phyloP scores from a whole-genome alignment of 768 basidiomycete genomes.

The Asterophora lycoperdoides region DNA sequence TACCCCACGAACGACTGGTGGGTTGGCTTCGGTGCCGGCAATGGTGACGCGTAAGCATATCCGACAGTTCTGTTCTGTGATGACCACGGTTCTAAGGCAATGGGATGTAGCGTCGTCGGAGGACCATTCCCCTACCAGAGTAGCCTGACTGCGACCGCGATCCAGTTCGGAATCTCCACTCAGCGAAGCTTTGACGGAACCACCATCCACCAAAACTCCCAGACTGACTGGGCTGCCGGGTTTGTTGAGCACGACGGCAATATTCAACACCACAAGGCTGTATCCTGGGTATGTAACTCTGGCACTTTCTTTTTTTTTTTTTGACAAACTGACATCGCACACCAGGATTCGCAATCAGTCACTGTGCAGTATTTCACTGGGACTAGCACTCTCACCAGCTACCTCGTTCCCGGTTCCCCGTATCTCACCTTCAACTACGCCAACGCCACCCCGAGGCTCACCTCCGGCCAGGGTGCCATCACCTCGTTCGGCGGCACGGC shows the following conservation, averaged over 20 bases:
- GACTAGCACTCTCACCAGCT: too few relatives aligned
- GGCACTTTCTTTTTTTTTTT: not conserved
- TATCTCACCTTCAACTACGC: too few relatives aligned
- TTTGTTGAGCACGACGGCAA: too few relatives aligned
- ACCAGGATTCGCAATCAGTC: slow-evolving; percentile 31
- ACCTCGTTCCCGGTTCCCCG: too few relatives aligned
- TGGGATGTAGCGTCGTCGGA: too few relatives aligned
- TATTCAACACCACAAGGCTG: too few relatives aligned
- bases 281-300: slow-evolving; percentile 30
- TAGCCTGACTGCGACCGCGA: too few relatives aligned
- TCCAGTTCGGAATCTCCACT: slow-evolving; percentile 29
- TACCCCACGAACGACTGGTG: too few relatives aligned
- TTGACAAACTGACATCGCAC: not conserved
- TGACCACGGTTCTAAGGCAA: too few relatives aligned
- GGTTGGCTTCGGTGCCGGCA: slow-evolving; percentile 26
- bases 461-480: slow-evolving; percentile 26
- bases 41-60: slow-evolving; percentile 20
- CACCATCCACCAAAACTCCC: slow-evolving; percentile 28
- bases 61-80: not conserved
- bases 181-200: slow-evolving; percentile 27
- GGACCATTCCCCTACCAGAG: too few relatives aligned
- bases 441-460: too few relatives aligned
- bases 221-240: slow-evolving; percentile 31
- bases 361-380: too few relatives aligned
- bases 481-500: slow-evolving; percentile 24